These are phyloP conservation scores for Schwanniomyces occidentalis DNA, from an alignment of 805 yeast species.

Conservation along the genomic window DNA sequence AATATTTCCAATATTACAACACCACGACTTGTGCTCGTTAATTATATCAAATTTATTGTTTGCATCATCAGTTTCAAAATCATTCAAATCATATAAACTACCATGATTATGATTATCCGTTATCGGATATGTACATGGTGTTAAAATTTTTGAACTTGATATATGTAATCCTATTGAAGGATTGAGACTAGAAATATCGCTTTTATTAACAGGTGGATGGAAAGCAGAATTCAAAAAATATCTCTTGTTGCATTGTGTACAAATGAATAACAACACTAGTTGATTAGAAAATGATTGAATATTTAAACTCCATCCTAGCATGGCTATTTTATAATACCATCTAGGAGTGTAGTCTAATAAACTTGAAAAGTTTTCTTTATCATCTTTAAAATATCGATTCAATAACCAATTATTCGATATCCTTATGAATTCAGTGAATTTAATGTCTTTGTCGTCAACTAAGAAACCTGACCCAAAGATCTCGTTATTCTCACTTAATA, in stretches of 20 bases:
- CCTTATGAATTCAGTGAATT: conserved; percentile 14
- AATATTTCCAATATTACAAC: conserved; percentile 21
- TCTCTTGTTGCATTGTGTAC: conserved; percentile 38
- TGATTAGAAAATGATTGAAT: conserved; percentile 29
- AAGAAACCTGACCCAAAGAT: conserved; percentile 6
- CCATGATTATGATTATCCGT: conserved; percentile 5
- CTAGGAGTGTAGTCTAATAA: conserved; percentile 25
- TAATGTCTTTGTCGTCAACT: conserved; percentile 6
- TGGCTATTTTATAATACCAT: conserved; percentile 37
- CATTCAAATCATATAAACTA: conserved; percentile 6
- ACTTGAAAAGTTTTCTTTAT: conserved; percentile 34
- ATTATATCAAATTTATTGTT: conserved; percentile 18
- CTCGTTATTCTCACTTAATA: conserved; percentile 13
- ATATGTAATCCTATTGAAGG: conserved; percentile 14
- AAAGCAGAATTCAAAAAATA: conserved; percentile 23
- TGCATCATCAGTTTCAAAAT: conserved; percentile 15
- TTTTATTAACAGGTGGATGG: conserved; percentile 4
- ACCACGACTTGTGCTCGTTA: conserved; percentile 39
- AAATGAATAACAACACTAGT: conserved; percentile 31
- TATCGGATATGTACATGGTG: conserved; percentile 31
- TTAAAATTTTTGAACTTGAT: conserved; percentile 24
- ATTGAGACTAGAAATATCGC: conserved; percentile 1
- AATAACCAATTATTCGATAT: conserved; percentile 35
- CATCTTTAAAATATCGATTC: conserved; percentile 28
- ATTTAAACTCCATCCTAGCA: conserved; percentile 38